Evolutionary conservation across 805 yeast species (phyloP).

Genomic region (Yarrowia sp.): DNA sequence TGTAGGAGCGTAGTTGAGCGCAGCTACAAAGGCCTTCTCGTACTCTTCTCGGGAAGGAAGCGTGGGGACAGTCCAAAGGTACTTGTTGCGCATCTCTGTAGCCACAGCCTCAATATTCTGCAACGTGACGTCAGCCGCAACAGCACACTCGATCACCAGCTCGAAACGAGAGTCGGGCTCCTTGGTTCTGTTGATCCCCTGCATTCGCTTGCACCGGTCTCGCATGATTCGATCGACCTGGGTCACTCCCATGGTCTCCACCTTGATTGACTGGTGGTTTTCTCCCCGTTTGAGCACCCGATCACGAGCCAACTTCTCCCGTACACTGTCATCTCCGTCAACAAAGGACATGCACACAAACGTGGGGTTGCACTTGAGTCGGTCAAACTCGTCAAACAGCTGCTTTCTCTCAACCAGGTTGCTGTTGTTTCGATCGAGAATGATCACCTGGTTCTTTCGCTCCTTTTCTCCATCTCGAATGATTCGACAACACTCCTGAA

Average conservation of each 20-base stretch:
- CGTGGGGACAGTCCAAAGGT: slow-evolving; percentile 55
- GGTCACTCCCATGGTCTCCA: slow-evolving; percentile 55
- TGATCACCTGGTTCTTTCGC: slow-evolving; percentile 52
- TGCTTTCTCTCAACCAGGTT: slow-evolving; percentile 70
- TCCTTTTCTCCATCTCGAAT: slow-evolving; percentile 31
- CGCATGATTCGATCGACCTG: slow-evolving; percentile 69
- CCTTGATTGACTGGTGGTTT: slow-evolving; percentile 83
- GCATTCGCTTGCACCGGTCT: slow-evolving; percentile 75
- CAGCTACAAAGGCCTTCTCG: slow-evolving; percentile 58
- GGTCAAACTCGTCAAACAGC: slow-evolving; percentile 62
- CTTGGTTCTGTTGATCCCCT: slow-evolving; percentile 57
- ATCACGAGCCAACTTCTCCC: slow-evolving; percentile 59
- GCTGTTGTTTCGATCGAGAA: slow-evolving; percentile 87
- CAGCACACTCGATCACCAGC: slow-evolving; percentile 57
- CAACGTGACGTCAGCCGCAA: slow-evolving; percentile 60
- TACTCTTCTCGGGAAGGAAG: slow-evolving; percentile 55
- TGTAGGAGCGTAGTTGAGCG: slow-evolving; percentile 63
- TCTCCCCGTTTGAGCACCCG: slow-evolving; percentile 79
- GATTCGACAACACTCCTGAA: slow-evolving; percentile 38
- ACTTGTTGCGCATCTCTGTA: slow-evolving; percentile 51
- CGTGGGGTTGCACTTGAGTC: slow-evolving; percentile 52
- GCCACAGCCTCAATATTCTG: slow-evolving; percentile 59
- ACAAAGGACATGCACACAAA: slow-evolving; percentile 73
- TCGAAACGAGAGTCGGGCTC: slow-evolving; percentile 76
- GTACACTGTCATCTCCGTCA: slow-evolving; percentile 30